Conservation (phyloP, 2,329 filamentous ascomycete genomes). For the Calycina herbarum region DNA sequence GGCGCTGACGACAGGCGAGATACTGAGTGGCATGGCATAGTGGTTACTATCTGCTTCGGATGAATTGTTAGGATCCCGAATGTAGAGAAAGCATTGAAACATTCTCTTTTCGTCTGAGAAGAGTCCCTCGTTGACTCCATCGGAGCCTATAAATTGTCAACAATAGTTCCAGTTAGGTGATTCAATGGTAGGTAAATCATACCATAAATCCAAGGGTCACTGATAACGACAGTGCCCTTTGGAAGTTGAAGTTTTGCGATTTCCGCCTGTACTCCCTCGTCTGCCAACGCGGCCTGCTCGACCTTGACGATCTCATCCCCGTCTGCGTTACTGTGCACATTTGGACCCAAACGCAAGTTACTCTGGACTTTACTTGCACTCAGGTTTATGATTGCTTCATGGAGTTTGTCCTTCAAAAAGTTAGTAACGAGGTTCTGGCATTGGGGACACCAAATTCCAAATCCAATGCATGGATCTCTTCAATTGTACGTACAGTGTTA, state of each 20-base stretch:
- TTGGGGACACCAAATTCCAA: neutral
- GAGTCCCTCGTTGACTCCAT: constrained; percentile 49
- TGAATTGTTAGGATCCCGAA: constrained; percentile 60
- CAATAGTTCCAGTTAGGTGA: neutral
- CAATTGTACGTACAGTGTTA: constrained; percentile 51
- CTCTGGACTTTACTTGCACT: constrained; percentile 50
- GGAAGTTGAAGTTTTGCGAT: constrained; percentile 63
- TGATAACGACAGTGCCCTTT: constrained; percentile 56
- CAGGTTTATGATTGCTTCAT: constrained; percentile 58
- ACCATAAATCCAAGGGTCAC: constrained; percentile 68
- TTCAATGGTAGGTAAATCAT: constrained; percentile 8
- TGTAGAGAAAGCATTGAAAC: constrained; percentile 67
- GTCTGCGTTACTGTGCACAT: constrained; percentile 59
- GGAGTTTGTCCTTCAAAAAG: constrained; percentile 54
- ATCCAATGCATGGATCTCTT: neutral
- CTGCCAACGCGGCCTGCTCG: constrained; percentile 55
- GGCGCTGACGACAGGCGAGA: constrained; percentile 64
- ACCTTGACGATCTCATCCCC: constrained; percentile 59
- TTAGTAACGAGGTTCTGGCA: neutral
- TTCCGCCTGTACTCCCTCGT: constrained; percentile 58
- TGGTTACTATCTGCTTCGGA: constrained; percentile 65
- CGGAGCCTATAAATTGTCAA: constrained; percentile 43
- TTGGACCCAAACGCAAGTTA: constrained; percentile 59
- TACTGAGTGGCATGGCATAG: constrained; percentile 66
- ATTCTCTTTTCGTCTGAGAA: constrained; percentile 47